Percentiles rank a stretch among this genome's conserved stretches.
Evolutionary conservation across 495 filamentous ascomycete species (phyloP).

Genomic region (Xylaria castorea): DNA sequence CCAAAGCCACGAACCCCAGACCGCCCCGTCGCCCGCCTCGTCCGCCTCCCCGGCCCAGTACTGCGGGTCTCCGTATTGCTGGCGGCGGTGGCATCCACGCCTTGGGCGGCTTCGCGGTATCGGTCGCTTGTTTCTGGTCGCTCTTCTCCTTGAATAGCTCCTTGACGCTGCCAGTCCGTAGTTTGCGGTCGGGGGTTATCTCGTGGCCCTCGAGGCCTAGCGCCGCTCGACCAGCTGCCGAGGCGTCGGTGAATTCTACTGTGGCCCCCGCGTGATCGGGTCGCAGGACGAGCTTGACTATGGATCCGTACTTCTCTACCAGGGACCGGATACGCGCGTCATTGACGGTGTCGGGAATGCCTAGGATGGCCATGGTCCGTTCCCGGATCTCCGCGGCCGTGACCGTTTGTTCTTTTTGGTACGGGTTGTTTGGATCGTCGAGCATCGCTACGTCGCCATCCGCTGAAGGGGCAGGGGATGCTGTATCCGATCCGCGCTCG

Average conservation of each 20-base stretch:
- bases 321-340: slow-evolving; percentile 70
- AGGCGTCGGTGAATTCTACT: slow-evolving; percentile 76
- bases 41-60: slow-evolving; percentile 59
- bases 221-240: slow-evolving; percentile 75
- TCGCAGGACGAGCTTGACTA: slow-evolving; percentile 70
- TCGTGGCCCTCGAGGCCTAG: slow-evolving; percentile 76
- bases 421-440: slow-evolving; percentile 32
- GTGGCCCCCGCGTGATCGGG: slow-evolving; percentile 87
- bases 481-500: slow-evolving; percentile 35
- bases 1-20: slow-evolving; percentile 45
- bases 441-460: slow-evolving; percentile 42
- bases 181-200: slow-evolving; percentile 66
- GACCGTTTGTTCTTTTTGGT: slow-evolving; percentile 32
- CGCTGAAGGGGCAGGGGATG: slow-evolving; percentile 43
- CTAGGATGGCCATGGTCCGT: slow-evolving; percentile 68
- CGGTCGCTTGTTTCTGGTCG: slow-evolving; percentile 42
- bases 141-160: slow-evolving; percentile 71
- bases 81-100: slow-evolving; percentile 59
- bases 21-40: slow-evolving; percentile 66
- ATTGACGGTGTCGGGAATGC: slow-evolving; percentile 75
- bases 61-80: slow-evolving; percentile 61
- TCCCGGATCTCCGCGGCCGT: slow-evolving; percentile 47
- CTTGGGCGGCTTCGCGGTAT: slow-evolving; percentile 36
- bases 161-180: slow-evolving; percentile 70
- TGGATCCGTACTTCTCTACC: slow-evolving; percentile 67